These are phyloP conservation scores for Trametes cingulata DNA, from an alignment of 768 basidiomycete species.

Conservation along the genomic window DNA sequence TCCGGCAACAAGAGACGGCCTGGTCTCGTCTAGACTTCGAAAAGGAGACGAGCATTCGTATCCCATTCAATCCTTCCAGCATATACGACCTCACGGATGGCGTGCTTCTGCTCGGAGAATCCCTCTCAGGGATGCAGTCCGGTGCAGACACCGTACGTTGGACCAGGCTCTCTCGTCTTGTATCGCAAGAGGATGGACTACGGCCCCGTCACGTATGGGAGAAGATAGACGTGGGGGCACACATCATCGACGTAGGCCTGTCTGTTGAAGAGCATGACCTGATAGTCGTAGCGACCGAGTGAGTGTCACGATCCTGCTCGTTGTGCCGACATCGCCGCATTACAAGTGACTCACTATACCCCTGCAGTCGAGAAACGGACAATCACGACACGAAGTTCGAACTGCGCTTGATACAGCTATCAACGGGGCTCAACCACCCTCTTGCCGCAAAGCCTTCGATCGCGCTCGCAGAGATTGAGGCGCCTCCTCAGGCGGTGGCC, in stretches of 20 bases:
- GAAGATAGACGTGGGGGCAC: constrained; percentile 20
- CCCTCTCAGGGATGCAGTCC: constrained; percentile 6
- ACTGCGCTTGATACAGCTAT: constrained; percentile 24
- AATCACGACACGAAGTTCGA: constrained; percentile 14
- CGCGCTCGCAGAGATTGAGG: constrained; percentile 5
- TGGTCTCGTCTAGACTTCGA: constrained; percentile 22
- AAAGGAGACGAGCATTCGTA: constrained; percentile 6
- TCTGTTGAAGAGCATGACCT: constrained; percentile 28
- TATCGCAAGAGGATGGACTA: background rate
- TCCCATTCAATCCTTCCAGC: constrained; percentile 22
- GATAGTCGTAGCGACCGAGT: constrained; percentile 27
- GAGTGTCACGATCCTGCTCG: background rate
- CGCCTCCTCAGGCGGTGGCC: background rate
- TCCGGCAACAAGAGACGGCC: constrained; percentile 13
- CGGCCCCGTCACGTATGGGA: constrained; percentile 7
- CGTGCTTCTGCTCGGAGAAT: constrained; percentile 27
- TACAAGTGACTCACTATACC: no score
- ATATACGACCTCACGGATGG: constrained; percentile 31
- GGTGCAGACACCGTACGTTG: constrained; percentile 17
- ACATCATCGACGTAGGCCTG: constrained; percentile 27
- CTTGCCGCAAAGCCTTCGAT: constrained; percentile 21
- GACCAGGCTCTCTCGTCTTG: constrained; percentile 5
- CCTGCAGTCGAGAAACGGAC: constrained; percentile 14
- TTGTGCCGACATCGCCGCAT: no score
- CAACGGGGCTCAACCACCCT: constrained; percentile 25